Evolutionary conservation across 768 basidiomycete species (phyloP).

Genomic region (Boletus eberwhitei): DNA sequence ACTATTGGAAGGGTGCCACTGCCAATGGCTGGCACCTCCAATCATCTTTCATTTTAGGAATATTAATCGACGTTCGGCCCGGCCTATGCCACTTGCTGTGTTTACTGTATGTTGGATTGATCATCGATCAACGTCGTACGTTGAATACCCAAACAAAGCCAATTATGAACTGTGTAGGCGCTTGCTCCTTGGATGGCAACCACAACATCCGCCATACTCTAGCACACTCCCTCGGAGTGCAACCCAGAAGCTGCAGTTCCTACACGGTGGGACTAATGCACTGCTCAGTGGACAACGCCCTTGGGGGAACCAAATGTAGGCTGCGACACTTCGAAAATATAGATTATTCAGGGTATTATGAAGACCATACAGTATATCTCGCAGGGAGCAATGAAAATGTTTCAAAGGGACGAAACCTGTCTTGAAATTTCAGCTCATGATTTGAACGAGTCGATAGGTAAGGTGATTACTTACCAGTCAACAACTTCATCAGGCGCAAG

Average conservation of each 20-base stretch:
- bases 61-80: background rate
- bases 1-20: background rate
- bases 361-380: background rate
- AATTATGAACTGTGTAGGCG: slow-evolving; percentile 4
- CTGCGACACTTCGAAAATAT: background rate
- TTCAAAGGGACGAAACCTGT: background rate
- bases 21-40: background rate
- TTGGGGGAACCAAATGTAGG: too few relatives aligned
- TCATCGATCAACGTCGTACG: background rate
- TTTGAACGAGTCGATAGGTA: background rate
- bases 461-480: slow-evolving; percentile 1
- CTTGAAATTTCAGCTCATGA: background rate
- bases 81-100: slow-evolving; percentile 13
- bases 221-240: background rate
- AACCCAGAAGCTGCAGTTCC: background rate
- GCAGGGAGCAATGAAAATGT: background rate
- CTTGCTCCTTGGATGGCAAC: slow-evolving; percentile 1
- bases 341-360: background rate
- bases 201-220: background rate
- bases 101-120: background rate
- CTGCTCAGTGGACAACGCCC: background rate
- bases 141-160: background rate
- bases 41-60: background rate
- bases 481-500: slow-evolving; percentile 5
- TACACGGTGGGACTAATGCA: background rate